phyloP scores from a whole-genome alignment of 139 green algal genomes.

The Picochlorum sp. region DNA sequence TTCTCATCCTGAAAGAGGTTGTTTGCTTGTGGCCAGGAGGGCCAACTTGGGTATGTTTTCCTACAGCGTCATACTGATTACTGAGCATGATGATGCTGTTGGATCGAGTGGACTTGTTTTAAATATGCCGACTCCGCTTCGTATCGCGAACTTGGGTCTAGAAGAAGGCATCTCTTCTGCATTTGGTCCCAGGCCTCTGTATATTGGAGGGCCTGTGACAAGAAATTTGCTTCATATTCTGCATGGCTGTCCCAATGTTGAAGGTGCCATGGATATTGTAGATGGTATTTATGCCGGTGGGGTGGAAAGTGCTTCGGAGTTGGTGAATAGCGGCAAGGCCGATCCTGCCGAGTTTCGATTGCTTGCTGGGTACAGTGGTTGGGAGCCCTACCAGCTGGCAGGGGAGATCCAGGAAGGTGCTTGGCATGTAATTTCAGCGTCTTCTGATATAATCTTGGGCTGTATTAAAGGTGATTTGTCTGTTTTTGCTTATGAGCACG shows the following conservation, averaged over 20 bases:
- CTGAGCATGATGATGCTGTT: conserved; percentile 13
- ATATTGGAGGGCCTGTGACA: conserved; percentile 19
- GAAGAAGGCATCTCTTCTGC: conserved; percentile 15
- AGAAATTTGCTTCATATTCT: conserved; percentile 26
- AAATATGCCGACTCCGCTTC: conserved; percentile 19
- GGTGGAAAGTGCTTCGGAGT: conserved; percentile 14
- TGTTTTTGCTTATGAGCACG: background rate
- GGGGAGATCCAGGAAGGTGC: conserved; percentile 1
- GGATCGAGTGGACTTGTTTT: conserved; percentile 15
- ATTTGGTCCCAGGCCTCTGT: conserved; percentile 18
- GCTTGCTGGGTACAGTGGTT: conserved; percentile 22
- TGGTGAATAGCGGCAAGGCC: conserved; percentile 13
- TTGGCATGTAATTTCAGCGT: conserved; percentile 14
- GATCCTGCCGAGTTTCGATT: conserved; percentile 18
- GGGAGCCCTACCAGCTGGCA: conserved; percentile 21
- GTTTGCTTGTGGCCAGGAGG: conserved; percentile 21
- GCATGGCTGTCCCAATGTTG: conserved; percentile 14
- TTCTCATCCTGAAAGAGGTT: conserved; percentile 21
- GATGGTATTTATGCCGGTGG: conserved; percentile 26
- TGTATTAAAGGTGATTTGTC: conserved; percentile 8
- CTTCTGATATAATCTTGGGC: conserved; percentile 4
- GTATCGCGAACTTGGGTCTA: conserved; percentile 11
- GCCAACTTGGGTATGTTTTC: conserved; percentile 19
- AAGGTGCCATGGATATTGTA: conserved; percentile 17
- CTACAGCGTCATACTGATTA: conserved; percentile 8